phyloP scores from a whole-genome alignment of 257 asterid genomes.

The Solanum neorickii region DNA sequence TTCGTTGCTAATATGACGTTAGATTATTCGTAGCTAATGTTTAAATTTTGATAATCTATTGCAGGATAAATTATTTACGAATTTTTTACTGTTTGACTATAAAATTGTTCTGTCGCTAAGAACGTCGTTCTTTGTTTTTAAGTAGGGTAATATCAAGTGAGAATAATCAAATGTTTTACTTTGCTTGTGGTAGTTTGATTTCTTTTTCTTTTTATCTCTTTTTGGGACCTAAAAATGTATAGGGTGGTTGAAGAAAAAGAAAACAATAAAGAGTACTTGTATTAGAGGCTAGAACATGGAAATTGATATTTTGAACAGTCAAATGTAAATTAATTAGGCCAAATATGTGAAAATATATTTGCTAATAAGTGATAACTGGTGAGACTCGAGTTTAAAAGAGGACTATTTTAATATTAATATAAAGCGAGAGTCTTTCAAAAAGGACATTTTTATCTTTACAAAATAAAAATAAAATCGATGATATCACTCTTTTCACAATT shows the following conservation, averaged over 20 bases:
- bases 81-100: neutral
- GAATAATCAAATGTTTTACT: neutral
- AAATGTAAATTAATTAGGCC: neutral
- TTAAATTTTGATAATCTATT: neutral
- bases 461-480: accelerated
- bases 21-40: neutral
- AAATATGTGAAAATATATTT: neutral
- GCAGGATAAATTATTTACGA: accelerated
- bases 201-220: neutral
- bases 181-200: neutral
- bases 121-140: accelerated
- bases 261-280: no score
- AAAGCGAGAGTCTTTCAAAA: neutral
- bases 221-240: neutral
- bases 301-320: no score
- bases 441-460: accelerated
- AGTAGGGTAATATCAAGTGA: neutral
- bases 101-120: neutral
- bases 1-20: neutral
- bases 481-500: no score
- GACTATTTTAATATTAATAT: no score
- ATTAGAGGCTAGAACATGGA: neutral
- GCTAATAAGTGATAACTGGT: neutral
- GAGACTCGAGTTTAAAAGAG: neutral
- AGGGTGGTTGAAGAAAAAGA: neutral